phyloP scores from a whole-genome alignment of 1,139 yeast genomes.

The Nakaseomyces uthaithaninus region DNA sequence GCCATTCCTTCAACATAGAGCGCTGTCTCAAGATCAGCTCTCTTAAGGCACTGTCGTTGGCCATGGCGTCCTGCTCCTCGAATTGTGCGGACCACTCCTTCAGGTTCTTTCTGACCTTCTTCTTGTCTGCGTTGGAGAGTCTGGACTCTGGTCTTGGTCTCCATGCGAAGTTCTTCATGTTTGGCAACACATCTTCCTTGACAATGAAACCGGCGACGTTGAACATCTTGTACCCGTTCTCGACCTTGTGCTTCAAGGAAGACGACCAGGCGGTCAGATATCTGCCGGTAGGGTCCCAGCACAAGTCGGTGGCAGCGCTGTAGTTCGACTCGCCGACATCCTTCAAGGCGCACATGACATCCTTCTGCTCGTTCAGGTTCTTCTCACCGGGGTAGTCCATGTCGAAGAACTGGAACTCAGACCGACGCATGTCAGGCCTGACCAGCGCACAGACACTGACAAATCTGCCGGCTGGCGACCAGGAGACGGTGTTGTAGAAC shows the following conservation, averaged over 20 bases:
- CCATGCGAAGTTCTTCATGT: constrained; percentile 88
- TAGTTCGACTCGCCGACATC: constrained; percentile 56
- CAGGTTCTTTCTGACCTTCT: constrained; percentile 84
- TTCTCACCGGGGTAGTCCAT: constrained; percentile 69
- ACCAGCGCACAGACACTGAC: constrained; percentile 69
- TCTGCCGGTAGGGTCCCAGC: constrained; percentile 97
- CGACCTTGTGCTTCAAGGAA: constrained; percentile 73
- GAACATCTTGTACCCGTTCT: constrained; percentile 83
- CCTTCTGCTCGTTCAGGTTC: constrained; percentile 25
- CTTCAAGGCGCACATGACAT: constrained; percentile 50
- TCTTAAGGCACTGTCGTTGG: constrained; percentile 86
- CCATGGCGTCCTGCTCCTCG: constrained; percentile 95
- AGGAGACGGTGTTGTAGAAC: constrained; percentile 64
- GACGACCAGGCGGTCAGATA: constrained; percentile 84
- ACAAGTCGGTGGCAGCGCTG: constrained; percentile 72
- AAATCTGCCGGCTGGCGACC: constrained; percentile 94
- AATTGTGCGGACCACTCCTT: constrained; percentile 86
- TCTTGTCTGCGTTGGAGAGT: constrained; percentile 64
- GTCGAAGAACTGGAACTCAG: constrained; percentile 82
- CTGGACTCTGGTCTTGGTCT: constrained; percentile 90
- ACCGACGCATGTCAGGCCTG: constrained; percentile 41
- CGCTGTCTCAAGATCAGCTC: constrained; percentile 84
- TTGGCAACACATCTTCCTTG: constrained; percentile 70
- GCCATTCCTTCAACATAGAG: constrained; percentile 79
- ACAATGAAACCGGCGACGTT: constrained; percentile 74